Evolutionary conservation across 306 rosid genomes (phyloP).

Genomic region (Glycine latifolia): DNA sequence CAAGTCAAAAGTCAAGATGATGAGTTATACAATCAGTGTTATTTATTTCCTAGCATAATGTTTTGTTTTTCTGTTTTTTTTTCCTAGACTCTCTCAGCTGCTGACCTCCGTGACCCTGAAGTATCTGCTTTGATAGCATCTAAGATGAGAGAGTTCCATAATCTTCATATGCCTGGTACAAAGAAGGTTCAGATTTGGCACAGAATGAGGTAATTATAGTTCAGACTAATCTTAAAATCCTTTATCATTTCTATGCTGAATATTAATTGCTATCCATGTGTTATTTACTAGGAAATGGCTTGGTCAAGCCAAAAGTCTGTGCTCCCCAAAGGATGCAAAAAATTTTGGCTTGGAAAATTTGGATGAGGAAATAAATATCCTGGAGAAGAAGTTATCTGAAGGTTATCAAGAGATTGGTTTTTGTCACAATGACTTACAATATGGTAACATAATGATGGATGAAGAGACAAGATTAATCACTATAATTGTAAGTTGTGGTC

Average conservation of each 20-base stretch:
- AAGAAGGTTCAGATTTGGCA: constrained; percentile 69
- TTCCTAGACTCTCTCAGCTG: constrained; percentile 85
- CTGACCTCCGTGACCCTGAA: constrained; percentile 76
- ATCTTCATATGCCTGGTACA: constrained; percentile 75
- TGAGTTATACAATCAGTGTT: too few relatives aligned
- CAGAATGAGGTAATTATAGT: constrained; percentile 72
- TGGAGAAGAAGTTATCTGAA: constrained; percentile 64
- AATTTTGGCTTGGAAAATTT: constrained; percentile 64
- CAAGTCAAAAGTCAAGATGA: too few relatives aligned
- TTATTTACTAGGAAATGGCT: constrained; percentile 72
- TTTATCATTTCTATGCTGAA: constrained; percentile 13
- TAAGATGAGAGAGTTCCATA: constrained; percentile 87
- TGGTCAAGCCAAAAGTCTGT: constrained; percentile 61
- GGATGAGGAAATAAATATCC: constrained; percentile 67
- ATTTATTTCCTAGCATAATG: background rate
- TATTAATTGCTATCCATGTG: constrained; percentile 1
- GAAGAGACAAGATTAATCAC: constrained; percentile 80
- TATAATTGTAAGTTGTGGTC: constrained; percentile 68
- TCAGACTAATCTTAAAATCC: constrained; percentile 1
- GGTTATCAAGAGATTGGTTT: constrained; percentile 76
- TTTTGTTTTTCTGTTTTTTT: background rate
- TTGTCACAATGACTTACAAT: constrained; percentile 94
- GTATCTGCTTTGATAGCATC: constrained; percentile 79
- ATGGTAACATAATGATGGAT: constrained; percentile 99
- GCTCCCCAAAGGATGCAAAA: constrained; percentile 61